Evolutionary conservation across 352 stramenopile species (phyloP), one percentile per base, ranked within the genome.

Genomic region (Achlya hypogyna): DNA sequence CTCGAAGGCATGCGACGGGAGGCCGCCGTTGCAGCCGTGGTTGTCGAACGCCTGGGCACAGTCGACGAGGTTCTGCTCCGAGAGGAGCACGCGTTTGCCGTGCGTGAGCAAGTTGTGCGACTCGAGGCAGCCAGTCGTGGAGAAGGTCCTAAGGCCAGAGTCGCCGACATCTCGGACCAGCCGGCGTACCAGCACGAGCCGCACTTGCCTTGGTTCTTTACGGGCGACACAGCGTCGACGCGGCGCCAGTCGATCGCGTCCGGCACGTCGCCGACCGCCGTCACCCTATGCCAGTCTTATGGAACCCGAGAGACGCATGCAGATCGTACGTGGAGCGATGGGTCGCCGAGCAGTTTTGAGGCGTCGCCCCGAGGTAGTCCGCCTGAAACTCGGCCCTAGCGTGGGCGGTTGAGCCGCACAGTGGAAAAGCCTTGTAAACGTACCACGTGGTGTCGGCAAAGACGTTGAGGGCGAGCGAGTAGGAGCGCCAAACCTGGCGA

Each of bases 131-230:
- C 97, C 97, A 16, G 96, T 99, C 12, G 96, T 96, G 20, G 95
- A 98, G 81, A 99, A 99, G 16, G 96, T 94, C 53, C 53, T 63
- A 47, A 2, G 45, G 29, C 12, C 16, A 9, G 3, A 27, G 29
- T 9, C n/a, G 32, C 6, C 28, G 4, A 12, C 5, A 49, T 8
- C 53, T 22, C 27, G 8, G 29, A 47, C 12, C 18, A 14, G 34
- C 4, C 34, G n/a, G 53, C 10, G 12, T 63, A 63, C 96, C 97
- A 99, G 83, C 97, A 99, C 49, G 93, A 98, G 54, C 97, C 97
- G 75, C 97, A 99, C 35, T 91, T 84, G 60, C 95, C 97, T 75
- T 99, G 97, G 74, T 99, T 98, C 78, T 99, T 99, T 5, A 99
- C 93, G 1, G 86, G 82, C 16, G 96, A 98, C 10, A 99, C 96